These are phyloP conservation scores for Escovopsis sp. DNA, from an alignment of 2,329 filamentous ascomycete genomes.

Conservation along the genomic window DNA sequence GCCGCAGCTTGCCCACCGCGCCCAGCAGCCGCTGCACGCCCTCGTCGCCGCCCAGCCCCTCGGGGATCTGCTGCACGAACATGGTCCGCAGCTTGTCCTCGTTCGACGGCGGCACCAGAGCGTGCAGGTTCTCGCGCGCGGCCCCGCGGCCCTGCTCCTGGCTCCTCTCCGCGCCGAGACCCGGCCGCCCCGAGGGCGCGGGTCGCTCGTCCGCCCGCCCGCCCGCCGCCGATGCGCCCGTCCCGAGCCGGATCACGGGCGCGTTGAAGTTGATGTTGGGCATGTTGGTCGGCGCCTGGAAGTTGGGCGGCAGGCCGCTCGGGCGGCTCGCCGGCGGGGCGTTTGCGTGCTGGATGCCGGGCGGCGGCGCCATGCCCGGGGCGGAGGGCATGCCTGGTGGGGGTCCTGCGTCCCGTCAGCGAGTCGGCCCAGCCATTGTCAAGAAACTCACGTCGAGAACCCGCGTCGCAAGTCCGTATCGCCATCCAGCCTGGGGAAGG, in stretches of 20 bases:
- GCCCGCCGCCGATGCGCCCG: constrained; percentile 44
- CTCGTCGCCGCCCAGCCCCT: constrained; percentile 61
- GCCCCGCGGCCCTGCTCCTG: constrained; percentile 53
- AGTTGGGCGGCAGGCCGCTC: constrained; percentile 65
- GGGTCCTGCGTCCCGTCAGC: constrained; percentile 35
- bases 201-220: constrained; percentile 26
- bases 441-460: constrained; percentile 4
- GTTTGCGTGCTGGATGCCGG: constrained; percentile 63
- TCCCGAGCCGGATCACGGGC: constrained; percentile 86
- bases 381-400: constrained; percentile 68
- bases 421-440: no score
- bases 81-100: constrained; percentile 89
- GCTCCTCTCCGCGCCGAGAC: constrained; percentile 47
- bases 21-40: constrained; percentile 65
- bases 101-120: constrained; percentile 64
- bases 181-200: constrained; percentile 24
- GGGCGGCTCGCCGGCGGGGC: constrained; percentile 65
- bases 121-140: constrained; percentile 53
- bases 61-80: constrained; percentile 75
- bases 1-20: constrained; percentile 62
- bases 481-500: neutral
- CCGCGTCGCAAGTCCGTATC: constrained; percentile 4
- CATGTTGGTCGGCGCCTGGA: constrained; percentile 81
- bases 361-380: constrained; percentile 66
- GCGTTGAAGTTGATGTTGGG: constrained; percentile 98